These are phyloP conservation scores for Corylus heterophylla DNA, from an alignment of 306 rosid genomes.

Conservation along the genomic window DNA sequence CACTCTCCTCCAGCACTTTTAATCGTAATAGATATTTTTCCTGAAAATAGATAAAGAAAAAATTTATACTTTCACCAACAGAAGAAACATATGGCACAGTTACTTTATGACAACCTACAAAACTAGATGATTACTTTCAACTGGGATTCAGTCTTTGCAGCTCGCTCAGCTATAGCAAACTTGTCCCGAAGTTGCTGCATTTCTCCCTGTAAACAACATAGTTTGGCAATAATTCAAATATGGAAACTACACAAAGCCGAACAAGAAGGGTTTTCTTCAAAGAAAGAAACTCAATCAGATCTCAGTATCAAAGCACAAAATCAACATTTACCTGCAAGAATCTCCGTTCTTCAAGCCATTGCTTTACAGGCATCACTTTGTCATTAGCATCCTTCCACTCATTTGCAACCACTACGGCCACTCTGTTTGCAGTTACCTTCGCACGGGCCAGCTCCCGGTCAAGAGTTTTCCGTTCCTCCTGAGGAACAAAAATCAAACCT, in stretches of 20 bases:
- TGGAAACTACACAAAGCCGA: conserved; percentile 21
- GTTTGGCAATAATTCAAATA: conserved; percentile 15
- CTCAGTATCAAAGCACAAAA: conserved; percentile 14
- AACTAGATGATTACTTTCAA: conserved; percentile 80
- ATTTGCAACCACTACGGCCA: conserved; percentile 94
- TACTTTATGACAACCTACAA: conserved; percentile 31
- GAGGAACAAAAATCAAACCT: conserved; percentile 33
- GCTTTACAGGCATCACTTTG: conserved; percentile 99
- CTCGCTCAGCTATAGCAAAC: conserved; percentile 78
- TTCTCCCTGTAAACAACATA: conserved; percentile 70
- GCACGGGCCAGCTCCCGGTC: conserved; percentile 99
- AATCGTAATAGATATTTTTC: conserved; percentile 90
- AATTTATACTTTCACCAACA: conserved; percentile 34
- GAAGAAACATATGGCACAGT: conserved; percentile 39
- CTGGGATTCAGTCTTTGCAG: conserved; percentile 92
- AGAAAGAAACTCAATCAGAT: conserved; percentile 9
- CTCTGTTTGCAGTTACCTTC: conserved; percentile 96
- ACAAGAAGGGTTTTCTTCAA: conserved; percentile 6
- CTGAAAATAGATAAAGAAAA: conserved; percentile 45
- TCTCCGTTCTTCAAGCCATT: conserved; percentile 98
- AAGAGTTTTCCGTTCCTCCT: conserved; percentile 98
- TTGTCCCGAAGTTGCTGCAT: conserved; percentile 99
- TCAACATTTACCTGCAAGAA: conserved; percentile 67
- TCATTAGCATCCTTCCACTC: conserved; percentile 99
- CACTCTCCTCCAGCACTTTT: conserved; percentile 91